These are phyloP conservation scores for Phytopythium cucurbitacearum DNA, from an alignment of 352 stramenopile genomes.

Conservation along the genomic window DNA sequence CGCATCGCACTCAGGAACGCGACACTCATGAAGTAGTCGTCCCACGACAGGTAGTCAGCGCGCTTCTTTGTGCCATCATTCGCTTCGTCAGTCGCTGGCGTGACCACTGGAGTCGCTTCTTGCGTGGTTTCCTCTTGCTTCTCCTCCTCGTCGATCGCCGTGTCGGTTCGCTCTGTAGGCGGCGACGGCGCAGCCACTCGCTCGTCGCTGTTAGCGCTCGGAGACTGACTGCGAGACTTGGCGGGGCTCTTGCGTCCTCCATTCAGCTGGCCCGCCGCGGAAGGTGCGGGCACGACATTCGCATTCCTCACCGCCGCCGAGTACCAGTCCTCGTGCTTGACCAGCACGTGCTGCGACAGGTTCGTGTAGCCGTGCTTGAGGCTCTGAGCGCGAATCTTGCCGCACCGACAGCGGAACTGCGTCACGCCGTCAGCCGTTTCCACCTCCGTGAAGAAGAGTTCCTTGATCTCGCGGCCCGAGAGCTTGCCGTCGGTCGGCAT, in stretches of 20 bases:
- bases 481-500: conserved; percentile 11
- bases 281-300: conserved; percentile 14
- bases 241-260: too few relatives aligned
- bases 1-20: conserved; percentile 98
- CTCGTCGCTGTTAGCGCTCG: too few relatives aligned
- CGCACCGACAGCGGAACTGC: conserved; percentile 56
- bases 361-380: conserved; percentile 57
- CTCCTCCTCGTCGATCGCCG: neutral
- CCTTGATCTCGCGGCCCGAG: conserved; percentile 37
- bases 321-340: conserved; percentile 65
- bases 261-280: conserved; percentile 13
- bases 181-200: too few relatives aligned
- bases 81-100: neutral
- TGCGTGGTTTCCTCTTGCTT: neutral
- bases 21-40: conserved; percentile 99
- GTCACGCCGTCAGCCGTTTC: neutral
- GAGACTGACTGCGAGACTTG: too few relatives aligned
- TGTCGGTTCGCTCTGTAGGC: too few relatives aligned
- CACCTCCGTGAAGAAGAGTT: conserved; percentile 45
- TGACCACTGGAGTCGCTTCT: neutral
- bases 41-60: conserved; percentile 93
- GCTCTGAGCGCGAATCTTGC: conserved; percentile 47
- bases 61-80: conserved; percentile 48
- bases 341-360: conserved; percentile 56
- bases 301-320: conserved; percentile 15